These are phyloP conservation scores for Scorias spongiosa DNA, from an alignment of 2,329 filamentous ascomycete species.

Conservation along the genomic window DNA sequence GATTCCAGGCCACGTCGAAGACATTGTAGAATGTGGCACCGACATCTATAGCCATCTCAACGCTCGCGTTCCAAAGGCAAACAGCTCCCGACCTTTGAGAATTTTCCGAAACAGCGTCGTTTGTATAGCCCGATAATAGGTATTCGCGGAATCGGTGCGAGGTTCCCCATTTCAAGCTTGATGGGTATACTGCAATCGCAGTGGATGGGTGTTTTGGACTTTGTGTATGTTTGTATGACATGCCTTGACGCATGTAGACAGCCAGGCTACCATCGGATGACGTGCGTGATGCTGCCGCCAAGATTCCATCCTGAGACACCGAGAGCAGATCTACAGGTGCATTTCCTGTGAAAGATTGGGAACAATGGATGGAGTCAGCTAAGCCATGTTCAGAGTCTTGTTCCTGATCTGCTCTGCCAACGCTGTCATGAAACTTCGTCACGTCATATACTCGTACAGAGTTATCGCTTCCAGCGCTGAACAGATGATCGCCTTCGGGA, in stretches of 20 bases:
- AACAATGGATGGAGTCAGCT: conserved; percentile 1
- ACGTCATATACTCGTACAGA: conserved; percentile 27
- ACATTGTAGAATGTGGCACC: conserved; percentile 36
- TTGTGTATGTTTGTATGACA: conserved; percentile 2
- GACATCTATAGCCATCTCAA: conserved; percentile 26
- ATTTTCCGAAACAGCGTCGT: conserved; percentile 20
- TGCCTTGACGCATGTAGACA: conserved; percentile 4
- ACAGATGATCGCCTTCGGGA: conserved; percentile 15
- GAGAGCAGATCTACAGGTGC: conserved; percentile 38
- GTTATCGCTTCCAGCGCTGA: conserved; percentile 38
- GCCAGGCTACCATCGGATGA: conserved; percentile 8
- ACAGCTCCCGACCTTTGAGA: conserved; percentile 34
- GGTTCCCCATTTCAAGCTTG: conserved; percentile 34
- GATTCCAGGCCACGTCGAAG: conserved; percentile 45
- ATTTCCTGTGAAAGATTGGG: conserved; percentile 25
- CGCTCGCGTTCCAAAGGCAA: conserved; percentile 37
- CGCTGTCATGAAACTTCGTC: conserved; percentile 6
- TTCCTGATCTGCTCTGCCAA: conserved; percentile 7
- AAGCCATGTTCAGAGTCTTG: background rate
- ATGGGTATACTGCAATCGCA: conserved; percentile 22
- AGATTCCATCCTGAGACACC: conserved; percentile 23
- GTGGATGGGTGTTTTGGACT: conserved; percentile 12
- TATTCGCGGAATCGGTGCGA: conserved; percentile 23
- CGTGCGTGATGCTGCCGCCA: conserved; percentile 34
- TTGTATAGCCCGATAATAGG: conserved; percentile 40